Evolutionary conservation across 2,329 filamentous ascomycete genomes (phyloP).

Genomic region (Sphaerulina vaccinii): DNA sequence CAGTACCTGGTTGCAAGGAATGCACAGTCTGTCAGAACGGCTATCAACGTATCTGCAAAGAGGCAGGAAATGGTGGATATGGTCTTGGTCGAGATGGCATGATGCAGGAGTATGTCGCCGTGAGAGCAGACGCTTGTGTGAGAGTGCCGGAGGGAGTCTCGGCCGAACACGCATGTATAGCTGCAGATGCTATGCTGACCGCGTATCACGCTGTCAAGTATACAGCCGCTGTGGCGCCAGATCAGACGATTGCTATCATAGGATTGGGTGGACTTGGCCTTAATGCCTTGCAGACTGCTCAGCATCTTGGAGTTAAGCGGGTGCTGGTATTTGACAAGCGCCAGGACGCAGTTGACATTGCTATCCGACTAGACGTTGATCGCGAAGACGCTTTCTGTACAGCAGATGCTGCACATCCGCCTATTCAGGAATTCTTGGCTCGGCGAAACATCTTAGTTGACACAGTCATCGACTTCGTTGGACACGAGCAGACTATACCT

Average conservation of each 20-base stretch:
- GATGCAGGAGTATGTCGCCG: constrained; percentile 43
- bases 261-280: constrained; percentile 45
- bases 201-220: constrained; percentile 45
- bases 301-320: constrained; percentile 50
- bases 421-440: constrained; percentile 20
- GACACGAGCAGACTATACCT: constrained; percentile 24
- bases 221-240: constrained; percentile 38
- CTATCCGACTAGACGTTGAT: constrained; percentile 36
- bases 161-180: constrained; percentile 37
- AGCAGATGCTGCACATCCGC: constrained; percentile 3
- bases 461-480: constrained; percentile 29
- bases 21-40: constrained; percentile 44
- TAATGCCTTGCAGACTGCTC: constrained; percentile 46
- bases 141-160: constrained; percentile 23
- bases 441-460: constrained; percentile 25
- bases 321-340: constrained; percentile 39
- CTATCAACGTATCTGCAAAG: constrained; percentile 41
- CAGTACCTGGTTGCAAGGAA: constrained; percentile 39
- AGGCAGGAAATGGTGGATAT: constrained; percentile 39
- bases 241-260: constrained; percentile 43
- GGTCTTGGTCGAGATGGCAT: constrained; percentile 49
- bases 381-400: constrained; percentile 31
- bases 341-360: constrained; percentile 36
- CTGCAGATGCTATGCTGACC: constrained; percentile 45
- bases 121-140: constrained; percentile 32